Evolutionary conservation across 2,329 filamentous ascomycete genomes (phyloP), one percentile per base, ranked within the genome.

Genomic region (Thermomyces lanuginosus): DNA sequence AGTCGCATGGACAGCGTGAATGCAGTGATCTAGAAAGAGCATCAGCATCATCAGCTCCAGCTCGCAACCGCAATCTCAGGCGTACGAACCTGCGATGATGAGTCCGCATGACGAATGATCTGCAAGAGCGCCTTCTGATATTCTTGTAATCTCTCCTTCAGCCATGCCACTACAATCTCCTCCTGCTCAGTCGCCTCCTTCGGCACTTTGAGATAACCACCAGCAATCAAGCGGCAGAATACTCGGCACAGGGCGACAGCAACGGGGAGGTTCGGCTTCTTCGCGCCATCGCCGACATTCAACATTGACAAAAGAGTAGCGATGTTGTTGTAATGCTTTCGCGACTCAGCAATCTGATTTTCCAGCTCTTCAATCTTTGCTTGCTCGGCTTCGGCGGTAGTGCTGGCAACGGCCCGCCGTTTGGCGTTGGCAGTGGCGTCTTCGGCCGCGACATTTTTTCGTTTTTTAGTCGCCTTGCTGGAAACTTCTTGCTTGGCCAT

Each of bases 321-420:
- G 43, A 95, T 86, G 46, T 92, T 82, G 61, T 92, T 92, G 63
- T 91, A 92, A 55, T 92, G 70, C 51, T 83, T 81, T 45, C 73
- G 78, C 26, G 83, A 92, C 51, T 89, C 75, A 35, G 83, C 56
- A 29, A 95, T 83, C 31, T 79, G 75, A 36, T 70, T 64, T 56
- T 93, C 84, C 29, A 93, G 66, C 28, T 70, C 57, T 21, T 86
- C 56, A 32, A 92, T 79, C 36, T 71, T 66, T 30, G 68, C 63
- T 46, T 76, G 67, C 23, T 60, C 50, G 44, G 72, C 66, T 35
- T 65, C 56, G 31, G 51, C 45, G 21, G 52, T 48, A 27, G 62
- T 60, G 35, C 60, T 56, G 26, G 54, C 53, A 35, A 61, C 56
- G 42, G 56, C 60, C 44, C 44, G 51, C 35, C 46, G 56, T 39